Evolutionary conservation across 768 basidiomycete genomes (phyloP).

Genomic region (Glaciozyma antarctica): DNA sequence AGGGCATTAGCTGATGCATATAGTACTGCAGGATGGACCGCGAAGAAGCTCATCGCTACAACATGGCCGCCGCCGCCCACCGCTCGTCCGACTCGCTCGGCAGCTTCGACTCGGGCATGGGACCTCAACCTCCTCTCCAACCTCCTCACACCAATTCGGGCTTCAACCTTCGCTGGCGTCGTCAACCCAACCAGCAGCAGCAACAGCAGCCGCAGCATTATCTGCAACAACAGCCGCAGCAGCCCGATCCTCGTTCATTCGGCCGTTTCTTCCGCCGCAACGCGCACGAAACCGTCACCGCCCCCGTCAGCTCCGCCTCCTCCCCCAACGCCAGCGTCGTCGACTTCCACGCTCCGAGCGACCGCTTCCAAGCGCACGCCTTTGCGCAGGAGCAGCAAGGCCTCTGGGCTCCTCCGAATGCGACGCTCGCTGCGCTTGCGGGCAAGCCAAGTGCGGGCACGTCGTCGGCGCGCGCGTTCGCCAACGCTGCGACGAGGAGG

Average conservation of each 20-base stretch:
- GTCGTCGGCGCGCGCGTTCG: no score
- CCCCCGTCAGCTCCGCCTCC: background rate
- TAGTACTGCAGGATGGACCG: constrained; percentile 19
- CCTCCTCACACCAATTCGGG: constrained; percentile 3
- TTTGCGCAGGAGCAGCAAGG: constrained; percentile 2
- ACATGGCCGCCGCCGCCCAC: background rate
- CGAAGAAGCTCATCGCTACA: constrained; percentile 23
- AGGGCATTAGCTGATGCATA: background rate
- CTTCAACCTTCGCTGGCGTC: constrained; percentile 3
- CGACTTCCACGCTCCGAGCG: background rate
- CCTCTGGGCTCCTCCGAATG: background rate
- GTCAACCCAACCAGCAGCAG: background rate
- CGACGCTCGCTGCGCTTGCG: no score
- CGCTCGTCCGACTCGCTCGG: background rate
- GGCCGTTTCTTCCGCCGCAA: constrained; percentile 24
- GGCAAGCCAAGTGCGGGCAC: no score
- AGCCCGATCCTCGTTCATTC: constrained; percentile 8
- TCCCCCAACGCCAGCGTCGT: background rate
- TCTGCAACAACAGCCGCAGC: background rate
- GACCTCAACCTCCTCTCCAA: background rate
- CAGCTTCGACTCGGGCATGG: background rate
- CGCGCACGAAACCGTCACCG: background rate
- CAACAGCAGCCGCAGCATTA: background rate
- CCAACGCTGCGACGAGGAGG: no score
- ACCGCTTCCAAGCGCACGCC: background rate